Conservation (phyloP, 2,329 filamentous ascomycete genomes). For the Trematosphaeria pertusa region DNA sequence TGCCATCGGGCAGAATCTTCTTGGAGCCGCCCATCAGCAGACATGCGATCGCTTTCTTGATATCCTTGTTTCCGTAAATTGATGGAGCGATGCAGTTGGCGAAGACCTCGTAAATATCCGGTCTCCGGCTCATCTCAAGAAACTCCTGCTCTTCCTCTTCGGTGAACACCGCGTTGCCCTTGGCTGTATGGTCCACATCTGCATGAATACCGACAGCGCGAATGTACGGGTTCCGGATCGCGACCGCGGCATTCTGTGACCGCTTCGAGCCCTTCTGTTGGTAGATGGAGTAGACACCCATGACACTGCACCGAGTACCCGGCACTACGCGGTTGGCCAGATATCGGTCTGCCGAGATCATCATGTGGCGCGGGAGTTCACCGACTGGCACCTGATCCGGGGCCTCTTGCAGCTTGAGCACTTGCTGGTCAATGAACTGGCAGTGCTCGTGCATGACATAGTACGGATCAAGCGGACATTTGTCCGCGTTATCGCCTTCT, state of each 20-base stretch:
- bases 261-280: slow-evolving; percentile 88
- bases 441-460: slow-evolving; percentile 95
- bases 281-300: slow-evolving; percentile 98
- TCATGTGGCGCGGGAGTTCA: slow-evolving; percentile 91
- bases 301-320: slow-evolving; percentile 91
- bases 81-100: slow-evolving; percentile 93
- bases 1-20: slow-evolving; percentile 96
- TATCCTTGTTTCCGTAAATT: slow-evolving; percentile 94
- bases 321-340: slow-evolving; percentile 95
- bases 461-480: slow-evolving; percentile 93
- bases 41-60: slow-evolving; percentile 97
- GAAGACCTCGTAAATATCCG: slow-evolving; percentile 91
- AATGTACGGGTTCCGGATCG: slow-evolving; percentile 93
- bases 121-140: slow-evolving; percentile 83
- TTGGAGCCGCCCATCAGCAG: slow-evolving; percentile 93
- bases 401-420: slow-evolving; percentile 96
- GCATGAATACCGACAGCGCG: slow-evolving; percentile 91
- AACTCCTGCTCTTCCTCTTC: slow-evolving; percentile 99
- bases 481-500: slow-evolving; percentile 71
- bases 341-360: slow-evolving; percentile 96
- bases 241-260: slow-evolving; percentile 79
- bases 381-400: slow-evolving; percentile 97
- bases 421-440: slow-evolving; percentile 95
- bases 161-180: slow-evolving; percentile 82
- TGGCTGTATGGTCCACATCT: slow-evolving; percentile 87